Percentiles rank a stretch among this genome's conserved stretches.
phyloP scores from a whole-genome alignment of 495 filamentous ascomycete species.

The Podospora australis region DNA sequence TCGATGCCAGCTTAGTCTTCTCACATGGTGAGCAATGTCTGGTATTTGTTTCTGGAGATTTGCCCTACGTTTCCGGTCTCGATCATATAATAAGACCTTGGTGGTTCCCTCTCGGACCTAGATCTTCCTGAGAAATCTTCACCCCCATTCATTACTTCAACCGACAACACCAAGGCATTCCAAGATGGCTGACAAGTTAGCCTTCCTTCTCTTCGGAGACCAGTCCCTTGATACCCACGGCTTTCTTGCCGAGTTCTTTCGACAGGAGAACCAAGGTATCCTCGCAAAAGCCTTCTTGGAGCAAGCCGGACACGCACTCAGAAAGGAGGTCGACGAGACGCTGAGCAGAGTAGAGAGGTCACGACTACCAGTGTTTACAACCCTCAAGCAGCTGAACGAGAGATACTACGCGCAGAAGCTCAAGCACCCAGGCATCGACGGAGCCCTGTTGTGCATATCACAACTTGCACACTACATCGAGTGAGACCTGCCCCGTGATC shows the following conservation, averaged over 20 bases:
- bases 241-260: constrained; percentile 55
- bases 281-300: constrained; percentile 61
- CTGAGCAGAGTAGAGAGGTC: constrained; percentile 54
- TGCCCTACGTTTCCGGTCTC: constrained; percentile 5
- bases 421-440: constrained; percentile 58
- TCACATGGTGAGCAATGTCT: constrained; percentile 1
- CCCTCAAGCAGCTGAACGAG: constrained; percentile 63
- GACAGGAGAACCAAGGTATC: constrained; percentile 56
- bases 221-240: constrained; percentile 67
- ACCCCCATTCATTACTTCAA: constrained; percentile 13
- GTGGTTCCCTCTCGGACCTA: constrained; percentile 9
- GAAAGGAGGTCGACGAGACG: constrained; percentile 54
- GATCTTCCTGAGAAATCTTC: constrained; percentile 3
- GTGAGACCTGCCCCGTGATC: constrained; percentile 39
- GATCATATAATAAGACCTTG: constrained; percentile 4
- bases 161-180: constrained; percentile 11
- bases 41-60: constrained; percentile 1
- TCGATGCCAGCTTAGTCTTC: constrained; percentile 2
- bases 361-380: constrained; percentile 62
- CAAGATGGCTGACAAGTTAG: constrained; percentile 40
- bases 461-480: constrained; percentile 73
- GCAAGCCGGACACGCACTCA: constrained; percentile 53
- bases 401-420: constrained; percentile 51
- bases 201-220: constrained; percentile 65
- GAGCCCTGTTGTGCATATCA: constrained; percentile 60